Base-by-base conservation (phyloP, 75 land plant genomes). In the Gnetum montanum region DNA sequence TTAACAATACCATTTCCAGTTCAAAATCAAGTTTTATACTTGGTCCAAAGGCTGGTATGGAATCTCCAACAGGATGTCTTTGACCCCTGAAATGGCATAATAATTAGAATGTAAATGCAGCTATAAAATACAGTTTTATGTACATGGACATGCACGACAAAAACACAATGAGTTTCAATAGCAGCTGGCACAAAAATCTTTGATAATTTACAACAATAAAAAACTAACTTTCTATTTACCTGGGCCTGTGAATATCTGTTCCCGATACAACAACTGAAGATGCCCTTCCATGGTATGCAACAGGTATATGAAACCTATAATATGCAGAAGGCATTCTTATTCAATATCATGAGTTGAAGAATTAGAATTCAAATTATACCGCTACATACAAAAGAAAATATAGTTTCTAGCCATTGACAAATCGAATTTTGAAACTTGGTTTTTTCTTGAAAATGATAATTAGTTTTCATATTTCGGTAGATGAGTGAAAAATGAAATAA, bases 221-320 rank as follows among this genome's bases (percentile, higher is more conserved):
- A n/a, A n/a, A n/a, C n/a, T n/a, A n/a, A n/a, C n/a, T n/a, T n/a
- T n/a, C n/a, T n/a, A n/a, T 45, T 50, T 49, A 89, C 98, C 77
- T 85, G 60, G 98, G 98, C 12, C 96, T 69, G 40, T 53, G 51
- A 55, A 92, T 70, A 43, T 77, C 84, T 41, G 94, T 85, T 46
- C 98, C 96, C 61, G 98, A 94, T 25, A 85, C 61, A 15, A 94
- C 96, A 54, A 94, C 56, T 26, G 98, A 94, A 37, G 98, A 94
- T 25, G 96, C 87, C 49, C 98, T 60, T 45, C 98, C 98, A 71
- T 94, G 98, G 62, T 94, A 94, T 26, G 78, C 98, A 50, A 94
- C 80, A 6, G 98, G 97, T 56, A 94, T 71, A 59, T 86, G 84
- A 29, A 80, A 71, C 98, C 98, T 92, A 82, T 52, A 74, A 46